Conservation (phyloP, 352 stramenopile species). For the Phytopythium helicoides region DNA sequence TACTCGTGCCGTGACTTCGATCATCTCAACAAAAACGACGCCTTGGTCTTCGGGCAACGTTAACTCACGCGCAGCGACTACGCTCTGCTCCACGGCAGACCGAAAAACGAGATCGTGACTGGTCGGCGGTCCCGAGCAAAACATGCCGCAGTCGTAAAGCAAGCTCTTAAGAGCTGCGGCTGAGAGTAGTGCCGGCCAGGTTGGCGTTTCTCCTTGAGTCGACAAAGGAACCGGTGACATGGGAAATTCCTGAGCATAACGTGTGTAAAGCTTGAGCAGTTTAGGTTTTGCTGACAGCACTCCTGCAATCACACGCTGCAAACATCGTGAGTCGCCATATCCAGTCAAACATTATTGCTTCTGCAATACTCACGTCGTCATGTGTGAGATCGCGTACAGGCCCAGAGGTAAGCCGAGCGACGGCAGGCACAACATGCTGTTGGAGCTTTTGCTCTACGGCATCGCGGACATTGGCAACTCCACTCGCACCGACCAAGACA, state of each 20-base stretch:
- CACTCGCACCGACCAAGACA: conserved; percentile 21
- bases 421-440: conserved; percentile 41
- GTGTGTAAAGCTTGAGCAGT: conserved; percentile 64
- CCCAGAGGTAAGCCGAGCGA: conserved; percentile 55
- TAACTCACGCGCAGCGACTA: conserved; percentile 40
- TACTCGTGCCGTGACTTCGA: conserved; percentile 67
- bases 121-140: conserved; percentile 57
- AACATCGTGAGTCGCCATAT: too few relatives aligned
- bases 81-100: conserved; percentile 62
- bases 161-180: conserved; percentile 49
- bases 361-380: conserved; percentile 45
- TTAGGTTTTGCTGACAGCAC: conserved; percentile 78
- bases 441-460: conserved; percentile 46
- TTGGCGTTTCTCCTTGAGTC: conserved; percentile 1
- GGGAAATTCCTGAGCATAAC: conserved; percentile 50
- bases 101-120: conserved; percentile 57
- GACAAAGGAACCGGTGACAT: conserved; percentile 2
- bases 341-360: conserved; percentile 11
- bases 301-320: conserved; percentile 59
- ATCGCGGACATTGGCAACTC: conserved; percentile 12
- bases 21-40: conserved; percentile 75
- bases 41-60: conserved; percentile 28
- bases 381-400: conserved; percentile 77
- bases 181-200: conserved; percentile 27
- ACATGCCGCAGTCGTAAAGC: conserved; percentile 78